Percentiles rank a stretch among this genome's conserved stretches.
Evolutionary conservation across 306 rosid species (phyloP).

Genomic region (Pterocarpus santalinus): DNA sequence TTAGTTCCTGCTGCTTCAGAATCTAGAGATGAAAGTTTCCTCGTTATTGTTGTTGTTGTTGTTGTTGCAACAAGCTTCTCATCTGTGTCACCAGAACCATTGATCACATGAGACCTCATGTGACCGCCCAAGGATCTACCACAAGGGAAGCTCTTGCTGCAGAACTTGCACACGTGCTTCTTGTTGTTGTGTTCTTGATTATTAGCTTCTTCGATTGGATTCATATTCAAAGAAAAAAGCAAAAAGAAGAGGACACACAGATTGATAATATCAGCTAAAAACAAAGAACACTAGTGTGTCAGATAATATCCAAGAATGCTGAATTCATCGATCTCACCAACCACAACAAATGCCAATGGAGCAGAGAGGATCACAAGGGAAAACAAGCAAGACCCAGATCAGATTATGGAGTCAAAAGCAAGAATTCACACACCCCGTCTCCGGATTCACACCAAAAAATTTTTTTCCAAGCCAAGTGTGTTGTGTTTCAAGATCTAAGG

Average conservation of each 20-base stretch:
- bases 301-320: constrained; percentile 37
- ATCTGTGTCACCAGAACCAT: constrained; percentile 35
- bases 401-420: constrained; percentile 49
- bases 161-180: constrained; percentile 58
- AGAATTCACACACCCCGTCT: constrained; percentile 35
- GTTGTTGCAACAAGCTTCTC: constrained; percentile 28
- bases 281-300: constrained; percentile 6
- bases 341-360: constrained; percentile 41
- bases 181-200: constrained; percentile 44
- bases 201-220: constrained; percentile 56
- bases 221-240: not conserved
- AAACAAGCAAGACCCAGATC: constrained; percentile 52
- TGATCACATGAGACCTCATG: constrained; percentile 72
- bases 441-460: constrained; percentile 39
- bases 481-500: constrained; percentile 51
- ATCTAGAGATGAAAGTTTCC: constrained; percentile 36
- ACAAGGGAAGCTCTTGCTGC: constrained; percentile 65
- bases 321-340: constrained; percentile 42
- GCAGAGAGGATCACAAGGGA: constrained; percentile 47
- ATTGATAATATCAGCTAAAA: not conserved
- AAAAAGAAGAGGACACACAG: not conserved
- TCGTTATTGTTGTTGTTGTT: not conserved
- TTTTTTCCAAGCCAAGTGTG: constrained; percentile 9
- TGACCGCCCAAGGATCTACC: constrained; percentile 85
- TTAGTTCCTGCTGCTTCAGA: constrained; percentile 20